phyloP scores from a whole-genome alignment of 352 stramenopile genomes.

The Pythium oligandrum region DNA sequence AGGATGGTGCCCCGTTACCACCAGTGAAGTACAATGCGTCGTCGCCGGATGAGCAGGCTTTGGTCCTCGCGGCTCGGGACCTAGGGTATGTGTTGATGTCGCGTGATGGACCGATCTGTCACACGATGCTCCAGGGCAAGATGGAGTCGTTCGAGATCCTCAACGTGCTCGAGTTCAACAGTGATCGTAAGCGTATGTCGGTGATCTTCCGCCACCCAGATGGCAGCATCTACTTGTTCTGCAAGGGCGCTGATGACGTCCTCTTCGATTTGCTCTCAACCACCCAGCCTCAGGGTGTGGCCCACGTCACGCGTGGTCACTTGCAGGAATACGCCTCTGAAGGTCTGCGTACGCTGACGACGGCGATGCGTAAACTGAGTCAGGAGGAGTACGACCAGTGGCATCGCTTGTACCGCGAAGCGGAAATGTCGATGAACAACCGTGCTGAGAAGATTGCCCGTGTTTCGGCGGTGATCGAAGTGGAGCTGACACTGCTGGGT shows the following conservation, averaged over 20 bases:
- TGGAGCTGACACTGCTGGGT: slow-evolving; percentile 82
- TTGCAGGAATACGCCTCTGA: slow-evolving; percentile 80
- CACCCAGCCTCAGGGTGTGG: slow-evolving; percentile 65
- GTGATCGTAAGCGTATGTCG: slow-evolving; percentile 97
- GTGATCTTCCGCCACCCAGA: slow-evolving; percentile 89
- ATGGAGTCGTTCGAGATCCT: slow-evolving; percentile 89
- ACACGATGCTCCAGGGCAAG: slow-evolving; percentile 61
- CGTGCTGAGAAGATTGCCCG: slow-evolving; percentile 71
- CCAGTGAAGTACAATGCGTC: slow-evolving; percentile 83
- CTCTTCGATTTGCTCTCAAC: slow-evolving; percentile 72
- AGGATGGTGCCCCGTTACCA: not conserved
- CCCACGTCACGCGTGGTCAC: slow-evolving; percentile 76
- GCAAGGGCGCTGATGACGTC: slow-evolving; percentile 79
- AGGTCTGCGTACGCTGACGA: slow-evolving; percentile 71
- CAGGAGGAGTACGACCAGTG: slow-evolving; percentile 74
- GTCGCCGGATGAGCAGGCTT: slow-evolving; percentile 78
- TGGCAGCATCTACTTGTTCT: slow-evolving; percentile 73
- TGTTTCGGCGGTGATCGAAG: slow-evolving; percentile 79
- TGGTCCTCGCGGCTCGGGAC: slow-evolving; percentile 72
- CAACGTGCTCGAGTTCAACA: slow-evolving; percentile 98
- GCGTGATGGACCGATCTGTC: slow-evolving; percentile 61
- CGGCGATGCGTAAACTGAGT: slow-evolving; percentile 60
- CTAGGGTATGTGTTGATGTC: slow-evolving; percentile 64
- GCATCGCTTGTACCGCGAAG: slow-evolving; percentile 63
- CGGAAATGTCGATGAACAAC: slow-evolving; percentile 68